Evolutionary conservation across 2,329 filamentous ascomycete species (phyloP), one percentile per base, ranked within the genome.

Genomic region (Aurifilum marmelostoma): DNA sequence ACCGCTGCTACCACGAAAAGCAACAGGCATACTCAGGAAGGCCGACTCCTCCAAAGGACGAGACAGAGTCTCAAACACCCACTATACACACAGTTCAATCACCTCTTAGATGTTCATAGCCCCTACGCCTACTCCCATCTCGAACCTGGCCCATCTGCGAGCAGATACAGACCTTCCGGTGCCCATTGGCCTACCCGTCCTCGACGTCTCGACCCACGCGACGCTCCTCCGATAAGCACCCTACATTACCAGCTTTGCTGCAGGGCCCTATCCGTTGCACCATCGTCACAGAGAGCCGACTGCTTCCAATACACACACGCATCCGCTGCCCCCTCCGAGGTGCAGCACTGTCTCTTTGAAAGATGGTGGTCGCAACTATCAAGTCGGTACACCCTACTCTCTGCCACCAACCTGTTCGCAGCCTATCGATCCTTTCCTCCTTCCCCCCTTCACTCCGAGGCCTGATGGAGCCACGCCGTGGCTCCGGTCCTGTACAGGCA

Each of bases 351-450:
- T 71, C 78, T 75, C 75, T 76, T 21, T 80, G 76, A 80, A 86
- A 82, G 79, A 86, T 88, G 83, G 86, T 88, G 76, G 86, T 88
- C 80, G 86, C 86, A 83, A 89, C 87, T 75, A 89, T 89, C 81
- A 89, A 89, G 87, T 89, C 81, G 78, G 87, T 82, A 72, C 24
- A 60, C 72, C 71, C 71, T 71, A 62, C 67, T 71, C 68, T 70
- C 43, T 47, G 1, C 16, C 41, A 47, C 21, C 43, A 60, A 43
- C 41, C 8, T 56, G 39, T 43, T 56, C 43, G 52, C 56, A 58
- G 58, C 59, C 39, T 62, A 41, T 41, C 34, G 34, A 37, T 62
- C 24, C 66, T 8, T 63, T 59, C 66, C 63, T 58, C 37, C 56
- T 47, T 64, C 43, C 62, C 64, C 60, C 14, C 50, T 24, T 52